Percentiles rank a stretch among this genome's conserved stretches.
Conservation (phyloP, 495 filamentous ascomycete genomes). For the Aspergillus bridgeri region DNA sequence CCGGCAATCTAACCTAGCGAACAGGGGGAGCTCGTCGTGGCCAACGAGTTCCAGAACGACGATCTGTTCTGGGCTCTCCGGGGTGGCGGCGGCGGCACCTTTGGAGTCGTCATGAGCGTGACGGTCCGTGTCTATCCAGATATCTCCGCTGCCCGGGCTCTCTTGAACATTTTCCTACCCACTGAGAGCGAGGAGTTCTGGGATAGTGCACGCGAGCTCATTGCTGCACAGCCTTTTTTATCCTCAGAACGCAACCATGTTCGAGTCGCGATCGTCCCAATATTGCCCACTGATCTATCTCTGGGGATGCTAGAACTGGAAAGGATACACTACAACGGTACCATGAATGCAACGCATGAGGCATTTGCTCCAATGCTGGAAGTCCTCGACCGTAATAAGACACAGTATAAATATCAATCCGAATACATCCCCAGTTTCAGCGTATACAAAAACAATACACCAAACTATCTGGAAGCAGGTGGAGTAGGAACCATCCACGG, state of each 20-base stretch:
- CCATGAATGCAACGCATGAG: background rate
- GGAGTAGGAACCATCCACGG: constrained; percentile 8
- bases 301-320: constrained; percentile 17
- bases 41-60: constrained; percentile 39
- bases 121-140: constrained; percentile 39
- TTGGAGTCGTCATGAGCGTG: constrained; percentile 48
- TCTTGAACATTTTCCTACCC: constrained; percentile 33
- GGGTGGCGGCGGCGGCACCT: constrained; percentile 42
- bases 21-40: constrained; percentile 34
- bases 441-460: background rate
- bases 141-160: constrained; percentile 32
- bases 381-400: background rate
- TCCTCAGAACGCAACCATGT: background rate
- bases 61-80: constrained; percentile 61
- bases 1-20: background rate
- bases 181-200: constrained; percentile 25
- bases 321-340: constrained; percentile 11
- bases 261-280: constrained; percentile 26
- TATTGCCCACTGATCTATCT: constrained; percentile 18
- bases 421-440: background rate
- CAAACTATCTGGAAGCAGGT: background rate
- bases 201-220: constrained; percentile 29
- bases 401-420: background rate
- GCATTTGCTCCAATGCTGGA: background rate
- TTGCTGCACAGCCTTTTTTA: constrained; percentile 23